These are phyloP conservation scores for Ambrosiella cleistominuta DNA, from an alignment of 2,329 filamentous ascomycete species.

Conservation along the genomic window DNA sequence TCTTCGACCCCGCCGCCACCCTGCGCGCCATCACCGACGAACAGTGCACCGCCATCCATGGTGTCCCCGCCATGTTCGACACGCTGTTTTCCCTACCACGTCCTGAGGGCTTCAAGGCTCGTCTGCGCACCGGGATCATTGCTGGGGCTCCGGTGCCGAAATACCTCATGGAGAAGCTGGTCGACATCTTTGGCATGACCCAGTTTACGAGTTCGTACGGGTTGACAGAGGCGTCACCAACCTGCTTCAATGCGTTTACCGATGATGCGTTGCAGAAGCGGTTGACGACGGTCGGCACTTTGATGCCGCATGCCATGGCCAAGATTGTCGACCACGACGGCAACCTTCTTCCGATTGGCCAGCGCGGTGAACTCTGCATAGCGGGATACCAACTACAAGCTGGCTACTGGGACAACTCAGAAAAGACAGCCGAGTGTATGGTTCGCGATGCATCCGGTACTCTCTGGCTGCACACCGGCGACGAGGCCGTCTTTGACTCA, in stretches of 20 bases:
- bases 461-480: constrained; percentile 49
- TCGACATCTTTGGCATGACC: constrained; percentile 54
- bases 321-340: constrained; percentile 60
- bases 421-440: constrained; percentile 51
- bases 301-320: constrained; percentile 58
- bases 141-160: constrained; percentile 61
- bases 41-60: constrained; percentile 57
- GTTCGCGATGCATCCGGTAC: constrained; percentile 32
- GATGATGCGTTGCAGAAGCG: constrained; percentile 50
- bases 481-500: constrained; percentile 51
- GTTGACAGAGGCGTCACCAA: constrained; percentile 62
- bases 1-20: constrained; percentile 51
- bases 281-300: constrained; percentile 54
- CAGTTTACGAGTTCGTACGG: constrained; percentile 57
- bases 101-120: constrained; percentile 25
- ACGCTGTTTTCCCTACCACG: constrained; percentile 35
- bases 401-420: constrained; percentile 51
- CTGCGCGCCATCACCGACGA: constrained; percentile 50
- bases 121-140: constrained; percentile 58
- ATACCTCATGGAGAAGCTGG: constrained; percentile 55
- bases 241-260: constrained; percentile 65
- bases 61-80: constrained; percentile 74
- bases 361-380: constrained; percentile 58
- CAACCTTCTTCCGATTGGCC: constrained; percentile 47
- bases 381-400: constrained; percentile 59